phyloP scores from a whole-genome alignment of 306 rosid genomes.

The Fragaria vesca region DNA sequence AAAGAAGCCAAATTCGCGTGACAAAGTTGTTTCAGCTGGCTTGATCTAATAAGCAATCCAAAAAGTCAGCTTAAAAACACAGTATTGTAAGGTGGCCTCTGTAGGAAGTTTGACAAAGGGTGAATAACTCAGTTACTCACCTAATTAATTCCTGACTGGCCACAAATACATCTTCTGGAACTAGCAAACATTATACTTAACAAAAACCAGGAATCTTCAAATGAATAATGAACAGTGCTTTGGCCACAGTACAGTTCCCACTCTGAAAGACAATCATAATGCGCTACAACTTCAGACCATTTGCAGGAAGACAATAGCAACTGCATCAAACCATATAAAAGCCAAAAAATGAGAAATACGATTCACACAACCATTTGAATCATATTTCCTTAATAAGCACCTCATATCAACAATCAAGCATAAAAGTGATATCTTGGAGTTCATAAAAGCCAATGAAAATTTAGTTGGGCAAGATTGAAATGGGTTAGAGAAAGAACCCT shows the following conservation, averaged over 20 bases:
- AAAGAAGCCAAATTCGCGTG: constrained; percentile 16
- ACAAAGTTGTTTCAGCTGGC: constrained; percentile 16
- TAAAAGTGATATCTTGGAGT: background rate
- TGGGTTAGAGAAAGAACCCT: background rate
- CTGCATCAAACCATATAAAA: background rate
- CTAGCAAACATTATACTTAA: constrained; percentile 6
- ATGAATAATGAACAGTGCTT: background rate
- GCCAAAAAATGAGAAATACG: background rate
- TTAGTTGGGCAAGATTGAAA: background rate
- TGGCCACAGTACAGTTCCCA: background rate
- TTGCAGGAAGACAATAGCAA: background rate
- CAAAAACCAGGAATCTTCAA: background rate
- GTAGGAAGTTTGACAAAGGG: background rate
- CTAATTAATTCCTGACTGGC: constrained; percentile 20
- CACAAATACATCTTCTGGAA: constrained; percentile 15
- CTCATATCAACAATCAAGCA: background rate
- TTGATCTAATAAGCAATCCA: constrained; percentile 13
- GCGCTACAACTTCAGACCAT: background rate
- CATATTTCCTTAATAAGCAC: background rate
- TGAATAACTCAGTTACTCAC: constrained; percentile 10
- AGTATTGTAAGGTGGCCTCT: background rate
- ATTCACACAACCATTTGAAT: background rate
- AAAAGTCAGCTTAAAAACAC: background rate
- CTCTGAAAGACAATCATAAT: too few species aligned
- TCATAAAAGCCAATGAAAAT: background rate